Base-by-base conservation (phyloP, 2,329 filamentous ascomycete species). In the Fusarium circinatum region DNA sequence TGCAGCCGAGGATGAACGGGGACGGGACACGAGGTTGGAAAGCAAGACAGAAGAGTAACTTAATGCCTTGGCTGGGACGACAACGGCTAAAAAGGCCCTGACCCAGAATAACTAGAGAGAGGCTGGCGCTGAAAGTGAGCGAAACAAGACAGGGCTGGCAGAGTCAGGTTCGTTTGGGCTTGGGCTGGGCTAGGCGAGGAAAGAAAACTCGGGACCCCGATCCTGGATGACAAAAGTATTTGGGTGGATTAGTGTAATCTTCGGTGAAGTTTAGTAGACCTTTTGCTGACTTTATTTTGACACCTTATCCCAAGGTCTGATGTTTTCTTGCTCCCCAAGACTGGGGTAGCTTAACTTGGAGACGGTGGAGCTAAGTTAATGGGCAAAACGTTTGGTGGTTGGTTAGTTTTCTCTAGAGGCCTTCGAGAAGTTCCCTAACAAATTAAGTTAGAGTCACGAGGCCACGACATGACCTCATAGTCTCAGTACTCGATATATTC, bases 401-500 rank as follows among this genome's bases (percentile, higher is more conserved):
- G 62, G 67, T 52, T 61, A 49, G 39, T 61, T 54, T 55, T 56
- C 41, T 44, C 24, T 42, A 49, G 48, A 64, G 64, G 42, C 52
- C 61, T 73, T 73, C 48, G 56, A 72, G 57, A 74, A 69, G 68
- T 59, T 49, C 54, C 32, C 34, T 55, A 8, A 55, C 51, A 41
- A 55, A 55, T 41, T 30, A 18, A 55, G 51, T 55, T 55, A 45
- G 65, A 65, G 73, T 75, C 73, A 75, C 73, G 73, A 75, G 73
- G 69, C 48, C 59, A 58, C 52, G 59, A 69, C 73, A 75, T 75
- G 73, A 75, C 73, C 69, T 75, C 73, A 75, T 74, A 44, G 48
- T 18, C 55, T 74, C 61, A 52, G 59, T 57, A 72, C 44, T 49
- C 26, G n/a, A 59, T 24, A 24, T 44, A 11, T 10, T 24, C 45